Percentiles rank a stretch among this genome's conserved stretches.
These are phyloP conservation scores for Gaertneriomyces sp. DNA, from an alignment of 192 early-diverging fungal species.

Conservation along the genomic window DNA sequence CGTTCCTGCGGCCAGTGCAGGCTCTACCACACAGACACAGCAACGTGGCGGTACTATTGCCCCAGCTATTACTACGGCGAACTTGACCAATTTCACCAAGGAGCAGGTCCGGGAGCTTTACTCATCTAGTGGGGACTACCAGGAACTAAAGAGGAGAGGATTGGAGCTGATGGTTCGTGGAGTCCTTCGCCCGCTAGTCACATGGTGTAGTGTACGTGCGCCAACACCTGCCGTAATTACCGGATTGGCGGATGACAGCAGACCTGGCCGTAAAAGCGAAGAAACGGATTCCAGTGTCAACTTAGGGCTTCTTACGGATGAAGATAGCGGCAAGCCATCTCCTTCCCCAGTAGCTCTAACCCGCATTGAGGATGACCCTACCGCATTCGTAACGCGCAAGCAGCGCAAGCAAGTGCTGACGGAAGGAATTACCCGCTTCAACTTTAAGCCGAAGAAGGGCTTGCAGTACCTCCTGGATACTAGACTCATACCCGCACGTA, in stretches of 20 bases:
- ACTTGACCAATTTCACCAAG: constrained; percentile 46
- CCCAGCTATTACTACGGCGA: constrained; percentile 52
- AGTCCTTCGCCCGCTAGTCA: constrained; percentile 44
- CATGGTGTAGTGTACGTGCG: constrained; percentile 37
- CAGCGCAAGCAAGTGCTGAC: constrained; percentile 80
- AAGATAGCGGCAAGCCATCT: constrained; percentile 26
- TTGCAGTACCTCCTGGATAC: constrained; percentile 68
- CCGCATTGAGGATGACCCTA: constrained; percentile 70
- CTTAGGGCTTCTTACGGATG: constrained; percentile 39
- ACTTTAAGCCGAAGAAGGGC: constrained; percentile 86
- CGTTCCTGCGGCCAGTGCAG: constrained; percentile 5
- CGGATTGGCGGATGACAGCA: constrained; percentile 12
- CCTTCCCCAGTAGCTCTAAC: background rate
- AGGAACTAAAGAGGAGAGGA: constrained; percentile 50
- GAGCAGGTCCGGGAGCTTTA: constrained; percentile 55
- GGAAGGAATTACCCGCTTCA: constrained; percentile 76
- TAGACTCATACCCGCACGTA: constrained; percentile 60
- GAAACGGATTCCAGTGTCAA: constrained; percentile 16
- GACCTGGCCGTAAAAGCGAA: constrained; percentile 28
- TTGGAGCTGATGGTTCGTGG: constrained; percentile 53
- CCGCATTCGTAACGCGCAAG: constrained; percentile 76
- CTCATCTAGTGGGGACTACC: constrained; percentile 48
- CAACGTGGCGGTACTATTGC: constrained; percentile 19
- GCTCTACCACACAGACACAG: constrained; percentile 3
- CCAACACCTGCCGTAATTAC: background rate